Base-by-base conservation (phyloP, 2,329 filamentous ascomycete species). In the Aspergillus sp. region DNA sequence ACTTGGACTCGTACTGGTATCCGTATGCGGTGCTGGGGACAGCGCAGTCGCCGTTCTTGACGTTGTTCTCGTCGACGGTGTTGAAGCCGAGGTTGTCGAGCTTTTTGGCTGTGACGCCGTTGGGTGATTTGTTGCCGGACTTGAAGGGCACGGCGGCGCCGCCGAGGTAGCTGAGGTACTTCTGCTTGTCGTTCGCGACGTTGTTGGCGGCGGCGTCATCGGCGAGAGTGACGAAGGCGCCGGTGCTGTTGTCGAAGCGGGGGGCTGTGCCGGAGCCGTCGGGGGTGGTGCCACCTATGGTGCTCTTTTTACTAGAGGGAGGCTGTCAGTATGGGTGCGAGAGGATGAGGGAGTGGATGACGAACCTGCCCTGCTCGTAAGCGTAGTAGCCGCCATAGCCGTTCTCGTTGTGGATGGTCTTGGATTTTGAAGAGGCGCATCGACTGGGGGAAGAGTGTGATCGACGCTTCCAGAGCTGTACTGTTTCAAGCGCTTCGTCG, bases 161-260 rank as follows among this genome's bases (percentile, higher is more conserved):
- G 14, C 52, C 52, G n/a, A 55, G 44, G 52, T 55, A 55, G 52
- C 31, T 48, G 12, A 55, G 52, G 44, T 48, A 55, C 4, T 49
- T 12, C 12, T 48, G 43, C 35, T 48, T 12, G 21, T 55, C 23
- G 37, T 17, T 33, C 7, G 19, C 23, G 21, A 52, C 15, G 15
- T 25, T 19, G 44, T 55, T 47, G 27, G 25, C 43, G 7, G 35
- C 43, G n/a, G 19, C 35, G 31, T 41, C 12, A 7, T 55, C 43
- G 17, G 17, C 19, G 23, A 47, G 31, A 21, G 33, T 23, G 3
- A 41, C 33, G 41, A 50, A 57, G 33, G 25, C n/a, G 6, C 43
- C 49, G 31, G 48, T 57, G 49, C 55, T 48, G 40, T 53, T 57
- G 40, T 57, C 55, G 41, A 51, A 53, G 15, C 31, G 21, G 9